Evolutionary conservation across 352 stramenopile species (phyloP).

Genomic region (Pythium sp.): DNA sequence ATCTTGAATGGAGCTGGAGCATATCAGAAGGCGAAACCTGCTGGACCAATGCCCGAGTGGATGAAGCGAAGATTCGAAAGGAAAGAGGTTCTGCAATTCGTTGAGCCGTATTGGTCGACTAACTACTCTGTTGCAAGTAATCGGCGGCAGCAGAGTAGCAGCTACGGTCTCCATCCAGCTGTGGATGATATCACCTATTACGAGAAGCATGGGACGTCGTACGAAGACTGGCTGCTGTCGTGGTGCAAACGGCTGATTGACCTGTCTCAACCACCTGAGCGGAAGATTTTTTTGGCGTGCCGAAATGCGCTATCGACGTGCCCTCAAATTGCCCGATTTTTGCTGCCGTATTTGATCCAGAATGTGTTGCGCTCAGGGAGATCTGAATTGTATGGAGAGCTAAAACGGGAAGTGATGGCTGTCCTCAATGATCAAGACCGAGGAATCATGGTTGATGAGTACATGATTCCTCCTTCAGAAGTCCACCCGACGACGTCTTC

Average conservation of each 20-base stretch:
- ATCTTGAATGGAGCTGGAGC: not conserved
- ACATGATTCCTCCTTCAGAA: conserved; percentile 33
- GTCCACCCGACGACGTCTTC: conserved; percentile 14
- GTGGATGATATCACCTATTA: conserved; percentile 63
- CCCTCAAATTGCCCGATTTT: conserved; percentile 71
- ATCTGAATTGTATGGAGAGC: conserved; percentile 56
- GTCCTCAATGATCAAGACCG: conserved; percentile 71
- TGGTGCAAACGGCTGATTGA: conserved; percentile 79
- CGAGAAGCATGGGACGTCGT: conserved; percentile 68
- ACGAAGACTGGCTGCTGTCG: conserved; percentile 79
- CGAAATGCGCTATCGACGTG: conserved; percentile 58
- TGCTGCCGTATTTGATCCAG: conserved; percentile 84
- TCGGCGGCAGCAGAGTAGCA: conserved; percentile 13
- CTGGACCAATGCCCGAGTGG: conserved; percentile 68
- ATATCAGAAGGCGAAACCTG: conserved; percentile 18
- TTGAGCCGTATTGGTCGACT: conserved; percentile 89
- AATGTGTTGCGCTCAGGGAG: conserved; percentile 76
- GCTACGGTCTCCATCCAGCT: conserved; percentile 15
- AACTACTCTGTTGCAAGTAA: conserved; percentile 57
- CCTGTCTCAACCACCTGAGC: conserved; percentile 75
- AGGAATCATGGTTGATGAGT: conserved; percentile 53
- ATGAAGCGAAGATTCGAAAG: conserved; percentile 83
- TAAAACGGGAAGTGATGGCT: conserved; percentile 81
- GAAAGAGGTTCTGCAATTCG: conserved; percentile 83
- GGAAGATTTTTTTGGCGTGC: conserved; percentile 82